Evolutionary conservation across 2,329 filamentous ascomycete genomes (phyloP).

Genomic region (Coniochaeta ligniaria): DNA sequence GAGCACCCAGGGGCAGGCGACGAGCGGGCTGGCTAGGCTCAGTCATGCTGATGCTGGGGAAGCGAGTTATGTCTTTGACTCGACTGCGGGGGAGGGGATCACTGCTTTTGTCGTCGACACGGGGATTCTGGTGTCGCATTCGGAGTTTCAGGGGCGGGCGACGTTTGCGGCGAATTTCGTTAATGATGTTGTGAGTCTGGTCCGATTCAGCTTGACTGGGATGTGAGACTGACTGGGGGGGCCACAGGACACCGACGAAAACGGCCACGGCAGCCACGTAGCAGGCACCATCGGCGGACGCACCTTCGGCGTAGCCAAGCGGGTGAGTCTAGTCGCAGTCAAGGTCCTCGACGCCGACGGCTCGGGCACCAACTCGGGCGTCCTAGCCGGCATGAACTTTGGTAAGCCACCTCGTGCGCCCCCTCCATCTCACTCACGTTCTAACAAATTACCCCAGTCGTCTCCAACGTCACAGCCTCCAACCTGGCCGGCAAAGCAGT

Average conservation of each 20-base stretch:
- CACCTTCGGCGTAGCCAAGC: conserved; percentile 57
- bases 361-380: conserved; percentile 38
- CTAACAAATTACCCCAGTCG: conserved; percentile 22
- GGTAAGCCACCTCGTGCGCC: conserved; percentile 17
- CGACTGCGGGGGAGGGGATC: conserved; percentile 44
- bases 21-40: conserved; percentile 45
- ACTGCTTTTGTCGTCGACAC: conserved; percentile 61
- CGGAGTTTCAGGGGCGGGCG: conserved; percentile 49
- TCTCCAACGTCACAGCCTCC: conserved; percentile 33
- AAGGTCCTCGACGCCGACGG: conserved; percentile 51
- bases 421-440: neutral
- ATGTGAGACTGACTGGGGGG: neutral
- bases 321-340: conserved; percentile 46
- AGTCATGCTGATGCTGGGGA: conserved; percentile 32
- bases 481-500: conserved; percentile 44
- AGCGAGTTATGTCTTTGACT: conserved; percentile 43
- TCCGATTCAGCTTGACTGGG: neutral
- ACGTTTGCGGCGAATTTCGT: conserved; percentile 45
- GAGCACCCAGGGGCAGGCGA: conserved; percentile 44
- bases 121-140: conserved; percentile 49
- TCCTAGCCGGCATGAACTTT: conserved; percentile 55
- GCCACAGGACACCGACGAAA: conserved; percentile 42
- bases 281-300: conserved; percentile 53
- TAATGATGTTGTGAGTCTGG: conserved; percentile 31
- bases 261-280: conserved; percentile 59